These are phyloP conservation scores for Coprinopsis strossmayeri DNA, from an alignment of 768 basidiomycete species.

Conservation along the genomic window DNA sequence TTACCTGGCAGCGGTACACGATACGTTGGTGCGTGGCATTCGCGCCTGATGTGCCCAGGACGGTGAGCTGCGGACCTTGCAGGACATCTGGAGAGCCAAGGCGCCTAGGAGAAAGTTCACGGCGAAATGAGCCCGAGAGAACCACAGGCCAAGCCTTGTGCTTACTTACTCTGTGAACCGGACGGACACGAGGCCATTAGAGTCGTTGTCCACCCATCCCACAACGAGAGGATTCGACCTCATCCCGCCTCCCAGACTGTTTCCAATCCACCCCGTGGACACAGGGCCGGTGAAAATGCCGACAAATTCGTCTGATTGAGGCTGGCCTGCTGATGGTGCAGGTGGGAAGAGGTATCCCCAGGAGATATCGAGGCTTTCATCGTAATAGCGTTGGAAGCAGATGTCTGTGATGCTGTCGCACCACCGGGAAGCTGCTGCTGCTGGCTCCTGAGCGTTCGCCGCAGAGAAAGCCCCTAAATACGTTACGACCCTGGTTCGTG, in stretches of 20 bases:
- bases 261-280: conserved; percentile 6
- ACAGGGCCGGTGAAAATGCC: conserved; percentile 6
- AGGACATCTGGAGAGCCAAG: not conserved
- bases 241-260: conserved; percentile 9
- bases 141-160: not conserved
- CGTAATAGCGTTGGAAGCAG: conserved; percentile 9
- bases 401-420: conserved; percentile 6
- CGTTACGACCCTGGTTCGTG: no score
- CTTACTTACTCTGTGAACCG: not conserved
- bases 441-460: not conserved
- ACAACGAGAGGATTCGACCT: conserved; percentile 6
- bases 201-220: conserved; percentile 3
- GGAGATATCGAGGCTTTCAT: not conserved
- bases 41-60: conserved; percentile 2
- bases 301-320: conserved; percentile 4
- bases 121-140: no score
- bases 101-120: not conserved
- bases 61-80: conserved; percentile 1
- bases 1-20: conserved; percentile 5
- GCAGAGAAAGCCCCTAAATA: not conserved
- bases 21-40: conserved; percentile 4
- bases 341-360: conserved; percentile 9
- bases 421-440: not conserved
- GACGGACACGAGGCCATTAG: not conserved
- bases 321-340: not conserved